Percentiles rank a stretch among this genome's conserved stretches.
phyloP scores from a whole-genome alignment of 495 filamentous ascomycete species.

The Astrothelium subdiscretum region DNA sequence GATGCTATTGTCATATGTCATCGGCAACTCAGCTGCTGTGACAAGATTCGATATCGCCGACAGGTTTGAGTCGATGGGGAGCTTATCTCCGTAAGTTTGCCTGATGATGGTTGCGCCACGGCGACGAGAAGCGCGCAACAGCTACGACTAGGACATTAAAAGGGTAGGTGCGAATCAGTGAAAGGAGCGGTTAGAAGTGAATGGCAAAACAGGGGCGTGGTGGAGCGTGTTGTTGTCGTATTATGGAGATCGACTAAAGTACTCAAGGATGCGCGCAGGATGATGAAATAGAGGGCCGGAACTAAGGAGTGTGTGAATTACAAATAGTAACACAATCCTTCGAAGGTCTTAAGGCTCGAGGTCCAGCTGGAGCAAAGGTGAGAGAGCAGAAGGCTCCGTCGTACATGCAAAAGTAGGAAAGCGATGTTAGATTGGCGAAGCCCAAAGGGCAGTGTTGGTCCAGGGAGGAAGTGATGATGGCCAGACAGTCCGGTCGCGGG shows the following conservation, averaged over 20 bases:
- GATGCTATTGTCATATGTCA: conserved; percentile 1
- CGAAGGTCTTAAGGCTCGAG: conserved; percentile 1
- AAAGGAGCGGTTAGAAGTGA: neutral
- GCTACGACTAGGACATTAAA: neutral
- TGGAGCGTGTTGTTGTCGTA: neutral
- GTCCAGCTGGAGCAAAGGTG: conserved; percentile 1
- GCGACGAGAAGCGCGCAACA: neutral
- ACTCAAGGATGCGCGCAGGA: neutral
- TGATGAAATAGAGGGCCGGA: neutral
- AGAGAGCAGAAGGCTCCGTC: neutral
- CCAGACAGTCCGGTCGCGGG: conserved; percentile 1
- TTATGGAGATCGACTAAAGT: neutral
- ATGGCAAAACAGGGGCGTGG: neutral
- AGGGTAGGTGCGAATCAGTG: neutral
- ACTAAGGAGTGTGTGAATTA: conserved; percentile 2
- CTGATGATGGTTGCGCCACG: neutral
- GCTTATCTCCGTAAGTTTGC: neutral
- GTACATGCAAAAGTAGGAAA: neutral
- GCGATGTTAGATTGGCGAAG: neutral
- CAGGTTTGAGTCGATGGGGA: too few species aligned
- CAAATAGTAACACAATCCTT: conserved; percentile 2
- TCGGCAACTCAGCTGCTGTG: neutral
- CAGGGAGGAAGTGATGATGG: conserved; percentile 1
- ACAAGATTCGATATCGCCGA: neutral
- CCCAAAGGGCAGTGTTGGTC: conserved; percentile 1